Evolutionary conservation across 73 alveolate species (phyloP).

Genomic region (Vitrella brassicaformis): DNA sequence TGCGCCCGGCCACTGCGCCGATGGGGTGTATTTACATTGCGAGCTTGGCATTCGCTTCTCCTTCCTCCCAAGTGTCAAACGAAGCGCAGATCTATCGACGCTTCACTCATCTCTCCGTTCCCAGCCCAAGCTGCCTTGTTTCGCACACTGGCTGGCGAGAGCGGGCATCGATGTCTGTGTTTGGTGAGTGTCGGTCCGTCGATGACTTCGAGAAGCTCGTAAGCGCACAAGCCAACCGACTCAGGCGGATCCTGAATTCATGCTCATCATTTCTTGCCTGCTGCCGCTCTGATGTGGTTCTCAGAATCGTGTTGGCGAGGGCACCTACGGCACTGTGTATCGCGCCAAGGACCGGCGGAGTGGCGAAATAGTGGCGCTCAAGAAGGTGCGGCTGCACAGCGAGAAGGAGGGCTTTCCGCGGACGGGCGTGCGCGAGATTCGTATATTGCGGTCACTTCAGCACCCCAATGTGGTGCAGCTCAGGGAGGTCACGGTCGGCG

Average conservation of each 20-base stretch:
- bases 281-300: too few relatives aligned
- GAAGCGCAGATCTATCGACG: too few relatives aligned
- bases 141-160: too few relatives aligned
- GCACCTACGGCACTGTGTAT: conserved; percentile 64
- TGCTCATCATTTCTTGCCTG: too few relatives aligned
- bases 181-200: background rate
- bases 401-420: conserved; percentile 55
- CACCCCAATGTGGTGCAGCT: conserved; percentile 5
- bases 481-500: background rate
- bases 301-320: conserved; percentile 43
- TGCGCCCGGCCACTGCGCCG: too few relatives aligned
- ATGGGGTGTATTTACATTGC: too few relatives aligned
- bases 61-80: too few relatives aligned
- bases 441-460: conserved; percentile 1
- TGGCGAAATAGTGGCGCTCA: conserved; percentile 44
- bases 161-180: background rate
- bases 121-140: too few relatives aligned
- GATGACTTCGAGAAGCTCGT: background rate
- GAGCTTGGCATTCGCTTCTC: too few relatives aligned
- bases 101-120: too few relatives aligned
- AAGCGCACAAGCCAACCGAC: too few relatives aligned
- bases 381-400: conserved; percentile 46
- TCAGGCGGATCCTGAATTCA: too few relatives aligned
- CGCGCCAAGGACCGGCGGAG: conserved; percentile 40
- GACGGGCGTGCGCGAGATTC: conserved; percentile 22